Evolutionary conservation across 768 basidiomycete genomes (phyloP).

Genomic region (Tremella yokohamensis): DNA sequence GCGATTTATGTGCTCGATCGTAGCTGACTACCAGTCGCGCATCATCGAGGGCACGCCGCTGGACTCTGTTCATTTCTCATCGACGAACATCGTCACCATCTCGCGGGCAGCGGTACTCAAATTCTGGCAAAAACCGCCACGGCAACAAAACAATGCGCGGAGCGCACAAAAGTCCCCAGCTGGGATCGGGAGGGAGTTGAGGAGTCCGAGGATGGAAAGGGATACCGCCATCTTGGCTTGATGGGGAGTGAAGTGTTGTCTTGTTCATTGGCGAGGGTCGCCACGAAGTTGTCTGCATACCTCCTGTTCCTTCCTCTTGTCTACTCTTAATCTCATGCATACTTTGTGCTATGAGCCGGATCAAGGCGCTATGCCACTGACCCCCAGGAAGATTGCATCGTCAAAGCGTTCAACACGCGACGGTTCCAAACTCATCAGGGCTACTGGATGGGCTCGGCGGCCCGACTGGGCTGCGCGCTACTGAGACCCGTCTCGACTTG

Average conservation of each 20-base stretch:
- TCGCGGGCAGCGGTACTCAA: constrained; percentile 73
- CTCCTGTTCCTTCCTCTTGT: neutral
- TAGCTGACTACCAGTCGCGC: constrained; percentile 61
- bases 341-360: too few relatives aligned
- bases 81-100: constrained; percentile 71
- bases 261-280: too few relatives aligned
- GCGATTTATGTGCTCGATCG: neutral
- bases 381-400: too few relatives aligned
- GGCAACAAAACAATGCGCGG: neutral
- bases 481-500: too few relatives aligned
- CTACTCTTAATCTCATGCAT: too few relatives aligned
- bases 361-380: too few relatives aligned
- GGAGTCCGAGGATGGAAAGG: constrained; percentile 8
- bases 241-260: neutral
- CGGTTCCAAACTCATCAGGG: too few relatives aligned
- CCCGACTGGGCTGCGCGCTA: too few relatives aligned
- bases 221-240: constrained; percentile 6
- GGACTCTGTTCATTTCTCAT: constrained; percentile 70
- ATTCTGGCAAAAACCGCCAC: constrained; percentile 60
- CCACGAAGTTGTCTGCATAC: neutral
- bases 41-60: constrained; percentile 75
- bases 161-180: neutral
- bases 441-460: too few relatives aligned
- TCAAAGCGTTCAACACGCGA: too few relatives aligned
- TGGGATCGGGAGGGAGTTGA: neutral